Evolutionary conservation across 2,329 filamentous ascomycete species (phyloP).

Genomic region (Scedosporium apiospermum): DNA sequence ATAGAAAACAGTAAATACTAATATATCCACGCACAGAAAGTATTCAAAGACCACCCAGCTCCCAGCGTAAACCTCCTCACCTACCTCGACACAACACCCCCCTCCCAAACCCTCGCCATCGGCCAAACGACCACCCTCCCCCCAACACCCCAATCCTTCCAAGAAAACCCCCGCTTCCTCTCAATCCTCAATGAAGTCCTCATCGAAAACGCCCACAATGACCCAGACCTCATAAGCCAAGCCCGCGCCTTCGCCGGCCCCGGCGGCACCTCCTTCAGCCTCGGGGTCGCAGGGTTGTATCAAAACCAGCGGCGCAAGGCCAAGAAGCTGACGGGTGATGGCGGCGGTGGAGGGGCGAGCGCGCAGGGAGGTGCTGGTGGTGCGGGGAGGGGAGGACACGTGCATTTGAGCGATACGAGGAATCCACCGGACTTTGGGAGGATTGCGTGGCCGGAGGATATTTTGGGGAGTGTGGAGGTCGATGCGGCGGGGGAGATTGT

Average conservation of each 20-base stretch:
- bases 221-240: constrained; percentile 45
- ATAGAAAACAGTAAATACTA: background rate
- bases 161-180: constrained; percentile 50
- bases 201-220: constrained; percentile 42
- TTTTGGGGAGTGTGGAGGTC: constrained; percentile 58
- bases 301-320: constrained; percentile 7
- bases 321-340: constrained; percentile 5
- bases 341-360: constrained; percentile 45
- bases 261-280: constrained; percentile 42
- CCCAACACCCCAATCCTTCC: constrained; percentile 51
- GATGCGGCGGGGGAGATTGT: constrained; percentile 46
- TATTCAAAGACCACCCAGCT: constrained; percentile 38
- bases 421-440: constrained; percentile 58
- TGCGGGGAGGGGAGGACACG: constrained; percentile 49
- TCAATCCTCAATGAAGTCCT: constrained; percentile 49
- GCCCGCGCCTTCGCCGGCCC: constrained; percentile 51
- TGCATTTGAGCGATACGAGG: constrained; percentile 55
- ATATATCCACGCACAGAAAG: constrained; percentile 34
- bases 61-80: constrained; percentile 44
- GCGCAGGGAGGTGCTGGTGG: constrained; percentile 54
- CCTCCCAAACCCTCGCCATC: constrained; percentile 43
- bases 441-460: constrained; percentile 62
- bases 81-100: constrained; percentile 48
- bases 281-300: constrained; percentile 38
- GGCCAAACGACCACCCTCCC: constrained; percentile 50